These are phyloP conservation scores for Xylariaceae sp. DNA, from an alignment of 2,329 filamentous ascomycete species.

Conservation along the genomic window DNA sequence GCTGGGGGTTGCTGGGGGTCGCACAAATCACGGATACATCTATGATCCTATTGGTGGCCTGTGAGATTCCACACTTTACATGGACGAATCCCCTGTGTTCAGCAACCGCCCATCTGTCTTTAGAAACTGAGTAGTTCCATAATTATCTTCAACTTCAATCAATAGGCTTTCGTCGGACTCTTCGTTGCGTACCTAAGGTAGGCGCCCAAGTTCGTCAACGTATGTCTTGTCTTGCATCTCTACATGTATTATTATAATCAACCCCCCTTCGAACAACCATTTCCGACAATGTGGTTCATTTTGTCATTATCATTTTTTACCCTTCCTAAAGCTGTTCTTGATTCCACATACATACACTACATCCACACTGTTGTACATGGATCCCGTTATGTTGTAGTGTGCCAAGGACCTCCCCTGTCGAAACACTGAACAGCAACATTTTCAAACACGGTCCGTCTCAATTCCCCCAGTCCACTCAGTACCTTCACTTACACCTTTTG, in stretches of 20 bases:
- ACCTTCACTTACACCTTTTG: slow-evolving; percentile 1
- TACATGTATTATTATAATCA: too few relatives aligned
- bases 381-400: slow-evolving; percentile 7
- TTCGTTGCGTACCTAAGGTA: too few relatives aligned
- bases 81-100: slow-evolving; percentile 35
- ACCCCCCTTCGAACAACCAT: slow-evolving; percentile 11
- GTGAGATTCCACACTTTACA: slow-evolving; percentile 20
- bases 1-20: slow-evolving; percentile 9
- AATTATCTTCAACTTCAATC: slow-evolving; percentile 26
- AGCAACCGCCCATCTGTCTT: slow-evolving; percentile 32
- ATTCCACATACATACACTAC: background rate
- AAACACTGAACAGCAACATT: slow-evolving; percentile 37
- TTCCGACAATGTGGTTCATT: slow-evolving; percentile 21
- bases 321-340: slow-evolving; percentile 3
- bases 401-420: slow-evolving; percentile 38
- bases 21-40: slow-evolving; percentile 26
- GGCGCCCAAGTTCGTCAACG: slow-evolving; percentile 17
- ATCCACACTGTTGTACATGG: background rate
- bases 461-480: slow-evolving; percentile 33
- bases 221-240: slow-evolving; percentile 22
- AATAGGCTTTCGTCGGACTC: slow-evolving; percentile 20
- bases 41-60: slow-evolving; percentile 28
- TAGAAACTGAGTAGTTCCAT: slow-evolving; percentile 26
- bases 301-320: slow-evolving; percentile 18
- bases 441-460: slow-evolving; percentile 52